A percentile compares a stretch with the other conserved stretches of the same genome.
Evolutionary conservation across 495 filamentous ascomycete species (phyloP).

Genomic region (Viridothelium virens): DNA sequence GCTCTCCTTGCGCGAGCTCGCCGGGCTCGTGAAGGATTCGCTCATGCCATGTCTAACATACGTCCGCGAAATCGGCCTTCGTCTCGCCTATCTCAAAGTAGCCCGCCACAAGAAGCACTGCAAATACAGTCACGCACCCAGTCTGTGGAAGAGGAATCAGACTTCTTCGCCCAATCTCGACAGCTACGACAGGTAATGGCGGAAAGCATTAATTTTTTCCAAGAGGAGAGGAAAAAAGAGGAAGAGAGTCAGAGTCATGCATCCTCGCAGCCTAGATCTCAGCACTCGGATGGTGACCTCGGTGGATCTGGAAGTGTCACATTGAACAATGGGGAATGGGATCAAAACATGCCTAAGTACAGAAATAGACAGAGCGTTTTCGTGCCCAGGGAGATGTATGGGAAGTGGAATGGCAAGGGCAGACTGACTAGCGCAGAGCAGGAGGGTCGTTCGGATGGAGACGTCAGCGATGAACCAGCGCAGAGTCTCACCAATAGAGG

Average conservation of each 20-base stretch:
- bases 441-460: background rate
- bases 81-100: background rate
- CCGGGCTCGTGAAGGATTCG: slow-evolving; percentile 13
- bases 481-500: too few relatives aligned
- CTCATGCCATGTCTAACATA: background rate
- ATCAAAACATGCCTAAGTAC: slow-evolving; percentile 20
- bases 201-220: slow-evolving; percentile 17
- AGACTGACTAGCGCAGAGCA: slow-evolving; percentile 15
- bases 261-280: background rate
- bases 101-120: background rate
- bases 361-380: slow-evolving; percentile 30
- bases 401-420: slow-evolving; percentile 21
- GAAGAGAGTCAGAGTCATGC: slow-evolving; percentile 11
- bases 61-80: background rate
- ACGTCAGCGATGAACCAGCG: too few relatives aligned
- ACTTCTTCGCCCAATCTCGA: background rate
- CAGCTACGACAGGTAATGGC: slow-evolving; percentile 16
- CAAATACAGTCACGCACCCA: background rate
- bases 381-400: slow-evolving; percentile 35
- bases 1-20: slow-evolving; percentile 29
- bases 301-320: background rate
- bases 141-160: background rate
- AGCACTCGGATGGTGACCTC: background rate
- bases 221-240: slow-evolving; percentile 11
- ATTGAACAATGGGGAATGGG: background rate